phyloP scores from a whole-genome alignment of 2,329 filamentous ascomycete genomes.

The Plectosphaerella sp. region DNA sequence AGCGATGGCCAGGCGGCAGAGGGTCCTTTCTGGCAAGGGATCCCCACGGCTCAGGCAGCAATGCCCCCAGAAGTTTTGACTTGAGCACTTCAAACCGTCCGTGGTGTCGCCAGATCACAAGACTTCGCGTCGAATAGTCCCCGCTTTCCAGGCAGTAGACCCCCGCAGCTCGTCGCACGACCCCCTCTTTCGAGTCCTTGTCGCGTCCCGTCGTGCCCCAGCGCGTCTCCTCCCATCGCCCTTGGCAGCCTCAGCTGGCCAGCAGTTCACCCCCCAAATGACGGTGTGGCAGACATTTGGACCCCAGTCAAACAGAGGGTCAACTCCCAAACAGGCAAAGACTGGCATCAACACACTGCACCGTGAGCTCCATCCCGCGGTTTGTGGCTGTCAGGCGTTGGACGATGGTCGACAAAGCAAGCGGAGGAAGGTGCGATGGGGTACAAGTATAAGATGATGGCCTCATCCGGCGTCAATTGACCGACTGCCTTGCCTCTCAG shows the following conservation, averaged over 20 bases:
- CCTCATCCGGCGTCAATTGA: no score
- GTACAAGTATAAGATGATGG: no score
- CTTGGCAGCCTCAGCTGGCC: no score
- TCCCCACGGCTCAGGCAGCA: no score
- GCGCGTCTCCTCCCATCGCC: slow-evolving; percentile 6
- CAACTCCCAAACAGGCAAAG: neutral
- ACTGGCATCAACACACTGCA: neutral
- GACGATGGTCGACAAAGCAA: neutral
- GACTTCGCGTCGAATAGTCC: slow-evolving; percentile 8
- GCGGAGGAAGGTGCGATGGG: no score
- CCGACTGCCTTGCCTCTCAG: no score
- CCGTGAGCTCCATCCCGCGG: neutral
- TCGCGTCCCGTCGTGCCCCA: neutral
- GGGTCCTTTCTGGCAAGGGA: no score
- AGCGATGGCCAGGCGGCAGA: no score
- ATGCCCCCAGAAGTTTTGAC: no score
- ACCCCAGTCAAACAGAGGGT: neutral
- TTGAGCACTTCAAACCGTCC: no score
- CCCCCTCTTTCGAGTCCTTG: neutral
- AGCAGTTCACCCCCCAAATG: neutral
- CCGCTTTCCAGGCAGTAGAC: slow-evolving; percentile 9
- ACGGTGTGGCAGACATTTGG: neutral
- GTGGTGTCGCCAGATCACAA: slow-evolving; percentile 4
- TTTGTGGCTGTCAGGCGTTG: neutral
- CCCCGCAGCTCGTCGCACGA: neutral